phyloP scores from a whole-genome alignment of 768 basidiomycete species.

The Phaeotremella skinneri region DNA sequence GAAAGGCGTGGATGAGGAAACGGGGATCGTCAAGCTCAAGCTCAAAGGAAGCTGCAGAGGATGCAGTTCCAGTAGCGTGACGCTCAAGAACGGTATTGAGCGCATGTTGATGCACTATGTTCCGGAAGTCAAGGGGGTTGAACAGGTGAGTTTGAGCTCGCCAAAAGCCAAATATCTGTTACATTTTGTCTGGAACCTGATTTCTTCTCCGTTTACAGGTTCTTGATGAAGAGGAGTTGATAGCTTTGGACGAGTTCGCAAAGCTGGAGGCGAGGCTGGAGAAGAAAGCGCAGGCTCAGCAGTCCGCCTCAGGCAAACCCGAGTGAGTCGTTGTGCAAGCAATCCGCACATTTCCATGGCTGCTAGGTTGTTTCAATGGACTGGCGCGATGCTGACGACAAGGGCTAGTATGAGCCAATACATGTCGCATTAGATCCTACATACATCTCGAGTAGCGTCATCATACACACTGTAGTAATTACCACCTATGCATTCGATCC shows the following conservation, averaged over 20 bases:
- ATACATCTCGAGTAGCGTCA: not conserved
- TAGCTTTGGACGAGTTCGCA: slow-evolving; percentile 81
- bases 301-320: slow-evolving; percentile 9
- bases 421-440: slow-evolving; percentile 34
- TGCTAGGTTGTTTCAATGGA: too few species aligned
- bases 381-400: not conserved
- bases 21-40: slow-evolving; percentile 77
- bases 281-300: slow-evolving; percentile 21
- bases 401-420: slow-evolving; percentile 38
- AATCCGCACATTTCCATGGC: too few species aligned
- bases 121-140: slow-evolving; percentile 57
- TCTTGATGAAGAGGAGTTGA: slow-evolving; percentile 80
- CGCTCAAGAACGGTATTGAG: slow-evolving; percentile 94
- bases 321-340: too few species aligned
- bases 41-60: slow-evolving; percentile 97
- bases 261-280: slow-evolving; percentile 53
- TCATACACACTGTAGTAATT: not conserved
- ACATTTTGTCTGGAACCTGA: not conserved
- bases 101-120: slow-evolving; percentile 99
- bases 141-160: slow-evolving; percentile 46
- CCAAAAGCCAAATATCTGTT: not conserved
- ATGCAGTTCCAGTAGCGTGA: slow-evolving; percentile 89
- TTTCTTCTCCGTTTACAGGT: slow-evolving; percentile 57
- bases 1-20: slow-evolving; percentile 76
- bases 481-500: slow-evolving; percentile 2